Percentiles rank a stretch among this genome's conserved stretches.
These are phyloP conservation scores for Suillus weaverae DNA, from an alignment of 768 basidiomycete genomes.

Conservation along the genomic window DNA sequence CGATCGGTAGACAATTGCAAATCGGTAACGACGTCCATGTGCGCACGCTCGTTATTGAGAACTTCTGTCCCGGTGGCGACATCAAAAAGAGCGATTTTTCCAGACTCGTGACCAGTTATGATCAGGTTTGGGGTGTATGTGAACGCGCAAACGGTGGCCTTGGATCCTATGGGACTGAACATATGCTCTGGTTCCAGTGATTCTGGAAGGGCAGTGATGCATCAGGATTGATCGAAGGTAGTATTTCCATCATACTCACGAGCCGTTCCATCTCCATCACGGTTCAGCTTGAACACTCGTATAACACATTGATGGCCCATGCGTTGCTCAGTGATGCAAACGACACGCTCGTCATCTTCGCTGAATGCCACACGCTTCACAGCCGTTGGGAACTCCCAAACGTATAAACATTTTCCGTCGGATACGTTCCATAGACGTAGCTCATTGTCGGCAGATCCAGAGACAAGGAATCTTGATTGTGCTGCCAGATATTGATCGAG, in stretches of 20 bases:
- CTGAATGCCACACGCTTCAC: slow-evolving; percentile 95
- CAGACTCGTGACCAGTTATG: slow-evolving; percentile 95
- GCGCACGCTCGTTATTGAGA: slow-evolving; percentile 81
- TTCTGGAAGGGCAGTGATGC: slow-evolving; percentile 47
- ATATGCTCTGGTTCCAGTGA: slow-evolving; percentile 69
- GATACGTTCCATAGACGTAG: slow-evolving; percentile 88
- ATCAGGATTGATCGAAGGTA: slow-evolving; percentile 1
- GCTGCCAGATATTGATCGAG: slow-evolving; percentile 42
- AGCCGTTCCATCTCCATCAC: slow-evolving; percentile 74
- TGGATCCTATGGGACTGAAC: slow-evolving; percentile 89
- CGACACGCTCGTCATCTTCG: slow-evolving; percentile 77
- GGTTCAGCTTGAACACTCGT: slow-evolving; percentile 84
- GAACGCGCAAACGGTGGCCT: slow-evolving; percentile 96
- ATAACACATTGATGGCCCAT: slow-evolving; percentile 93
- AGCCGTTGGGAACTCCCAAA: slow-evolving; percentile 98
- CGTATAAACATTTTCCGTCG: slow-evolving; percentile 89
- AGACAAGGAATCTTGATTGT: slow-evolving; percentile 81
- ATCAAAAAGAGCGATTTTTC: slow-evolving; percentile 92
- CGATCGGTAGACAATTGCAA: slow-evolving; percentile 87
- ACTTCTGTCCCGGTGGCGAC: slow-evolving; percentile 84
- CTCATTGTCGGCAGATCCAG: slow-evolving; percentile 93
- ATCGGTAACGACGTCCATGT: slow-evolving; percentile 86
- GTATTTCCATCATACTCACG: slow-evolving; percentile 54
- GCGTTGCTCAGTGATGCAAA: slow-evolving; percentile 96
- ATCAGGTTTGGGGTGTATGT: slow-evolving; percentile 75